These are phyloP conservation scores for Teunomyces lycoperdinae DNA, from an alignment of 805 yeast genomes.

Conservation along the genomic window DNA sequence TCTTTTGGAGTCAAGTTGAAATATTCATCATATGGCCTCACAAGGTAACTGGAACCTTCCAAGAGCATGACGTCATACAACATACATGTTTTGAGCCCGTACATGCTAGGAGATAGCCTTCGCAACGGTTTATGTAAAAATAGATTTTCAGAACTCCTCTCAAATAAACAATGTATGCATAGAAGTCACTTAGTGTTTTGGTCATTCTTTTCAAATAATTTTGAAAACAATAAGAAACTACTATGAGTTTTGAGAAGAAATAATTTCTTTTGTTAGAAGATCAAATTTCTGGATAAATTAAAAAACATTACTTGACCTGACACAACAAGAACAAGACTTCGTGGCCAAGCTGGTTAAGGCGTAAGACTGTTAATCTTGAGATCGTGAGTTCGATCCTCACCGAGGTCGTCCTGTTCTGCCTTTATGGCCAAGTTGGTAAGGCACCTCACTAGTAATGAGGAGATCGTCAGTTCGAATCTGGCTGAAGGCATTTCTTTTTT, in stretches of 20 bases:
- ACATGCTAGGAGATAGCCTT: not conserved
- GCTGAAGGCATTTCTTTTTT: constrained; percentile 7
- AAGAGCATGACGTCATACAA: not conserved
- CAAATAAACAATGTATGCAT: not conserved
- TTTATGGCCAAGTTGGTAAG: constrained; percentile 14
- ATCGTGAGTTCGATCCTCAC: constrained; percentile 20
- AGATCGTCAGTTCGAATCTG: constrained; percentile 13
- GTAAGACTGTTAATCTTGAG: constrained; percentile 19
- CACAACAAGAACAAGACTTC: constrained; percentile 10
- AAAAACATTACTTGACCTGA: not conserved
- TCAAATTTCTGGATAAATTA: not conserved
- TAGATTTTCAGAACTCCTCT: not conserved
- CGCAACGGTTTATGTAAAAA: not conserved
- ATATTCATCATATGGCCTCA: not conserved
- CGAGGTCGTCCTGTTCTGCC: constrained; percentile 13
- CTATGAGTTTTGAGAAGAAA: no score
- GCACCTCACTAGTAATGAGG: constrained; percentile 12
- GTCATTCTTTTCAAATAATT: no score
- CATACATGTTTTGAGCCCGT: not conserved
- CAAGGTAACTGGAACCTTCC: not conserved
- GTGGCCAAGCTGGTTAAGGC: constrained; percentile 20
- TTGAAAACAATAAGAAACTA: no score
- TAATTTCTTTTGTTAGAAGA: not conserved
- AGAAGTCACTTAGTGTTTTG: not conserved
- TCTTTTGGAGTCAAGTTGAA: not conserved